Conservation (phyloP, 371 early-diverging fungal species). For the Lichtheimia ornata region DNA sequence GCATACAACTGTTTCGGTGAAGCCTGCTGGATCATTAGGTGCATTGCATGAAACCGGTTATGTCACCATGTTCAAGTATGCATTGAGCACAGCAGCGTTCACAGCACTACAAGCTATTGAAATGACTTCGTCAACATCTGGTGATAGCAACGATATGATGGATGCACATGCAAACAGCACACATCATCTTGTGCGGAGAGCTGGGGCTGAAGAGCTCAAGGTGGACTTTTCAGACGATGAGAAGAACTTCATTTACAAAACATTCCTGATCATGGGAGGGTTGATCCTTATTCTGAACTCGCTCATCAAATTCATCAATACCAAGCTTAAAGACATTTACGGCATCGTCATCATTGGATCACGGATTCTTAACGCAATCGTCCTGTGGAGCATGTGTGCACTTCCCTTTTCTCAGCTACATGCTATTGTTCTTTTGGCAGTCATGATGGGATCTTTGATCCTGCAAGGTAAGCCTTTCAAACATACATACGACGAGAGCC, state of each 20-base stretch:
- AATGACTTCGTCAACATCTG: conserved; percentile 1
- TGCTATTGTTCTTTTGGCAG: conserved; percentile 41
- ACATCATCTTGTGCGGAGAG: conserved; percentile 9
- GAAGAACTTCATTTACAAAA: conserved; percentile 49
- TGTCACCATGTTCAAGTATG: conserved; percentile 14
- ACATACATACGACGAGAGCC: not conserved
- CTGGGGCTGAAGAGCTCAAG: conserved; percentile 18
- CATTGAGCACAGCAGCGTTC: conserved; percentile 10
- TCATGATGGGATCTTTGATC: conserved; percentile 44
- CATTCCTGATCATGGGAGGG: conserved; percentile 49
- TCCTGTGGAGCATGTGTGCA: conserved; percentile 52
- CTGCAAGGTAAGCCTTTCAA: conserved; percentile 36
- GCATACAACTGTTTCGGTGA: not conserved
- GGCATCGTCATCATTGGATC: conserved; percentile 49
- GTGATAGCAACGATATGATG: not conserved
- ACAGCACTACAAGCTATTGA: conserved; percentile 16
- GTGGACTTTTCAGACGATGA: conserved; percentile 28
- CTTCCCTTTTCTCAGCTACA: conserved; percentile 45
- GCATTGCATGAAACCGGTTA: conserved; percentile 12
- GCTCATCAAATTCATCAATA: conserved; percentile 51
- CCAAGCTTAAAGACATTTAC: conserved; percentile 38
- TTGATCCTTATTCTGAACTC: conserved; percentile 46
- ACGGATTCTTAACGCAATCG: conserved; percentile 40
- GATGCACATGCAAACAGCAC: not conserved
- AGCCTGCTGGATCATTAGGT: not conserved